phyloP scores from a whole-genome alignment of 805 yeast genomes.

The Candida ficus region DNA sequence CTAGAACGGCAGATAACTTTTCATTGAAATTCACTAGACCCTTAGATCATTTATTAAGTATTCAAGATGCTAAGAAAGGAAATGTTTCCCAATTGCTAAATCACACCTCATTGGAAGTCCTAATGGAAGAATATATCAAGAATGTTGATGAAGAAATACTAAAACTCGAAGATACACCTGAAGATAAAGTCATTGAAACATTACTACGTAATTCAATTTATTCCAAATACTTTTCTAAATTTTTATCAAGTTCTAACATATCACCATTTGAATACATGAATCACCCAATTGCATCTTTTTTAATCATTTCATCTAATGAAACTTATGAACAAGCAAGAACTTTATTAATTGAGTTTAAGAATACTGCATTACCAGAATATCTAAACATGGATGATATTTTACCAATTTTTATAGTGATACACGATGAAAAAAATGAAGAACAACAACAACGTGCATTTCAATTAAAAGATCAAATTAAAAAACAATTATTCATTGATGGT shows the following conservation, averaged over 20 bases:
- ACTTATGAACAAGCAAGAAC: constrained; percentile 52
- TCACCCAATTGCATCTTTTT: constrained; percentile 76
- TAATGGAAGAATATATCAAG: constrained; percentile 29
- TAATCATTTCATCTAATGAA: constrained; percentile 57
- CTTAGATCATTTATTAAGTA: constrained; percentile 28
- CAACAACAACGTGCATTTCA: constrained; percentile 39
- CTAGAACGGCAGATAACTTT: constrained; percentile 46
- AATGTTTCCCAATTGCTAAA: constrained; percentile 27
- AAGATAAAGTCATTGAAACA: constrained; percentile 23
- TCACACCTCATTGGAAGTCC: constrained; percentile 32
- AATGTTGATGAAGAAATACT: constrained; percentile 19
- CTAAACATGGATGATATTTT: constrained; percentile 60
- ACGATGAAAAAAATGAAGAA: constrained; percentile 39
- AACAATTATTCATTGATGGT: constrained; percentile 32
- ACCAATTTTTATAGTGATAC: constrained; percentile 46
- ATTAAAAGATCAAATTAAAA: constrained; percentile 30
- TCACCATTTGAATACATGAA: constrained; percentile 81
- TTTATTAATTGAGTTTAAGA: constrained; percentile 48
- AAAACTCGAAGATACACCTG: constrained; percentile 9
- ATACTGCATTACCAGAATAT: constrained; percentile 48
- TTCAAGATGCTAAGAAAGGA: constrained; percentile 20
- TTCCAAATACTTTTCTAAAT: constrained; percentile 49
- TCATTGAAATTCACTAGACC: constrained; percentile 49
- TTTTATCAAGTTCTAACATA: constrained; percentile 53
- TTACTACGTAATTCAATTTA: constrained; percentile 45